Base-by-base conservation (phyloP, 2,329 filamentous ascomycete genomes). In the Rasamsonia emersonii region DNA sequence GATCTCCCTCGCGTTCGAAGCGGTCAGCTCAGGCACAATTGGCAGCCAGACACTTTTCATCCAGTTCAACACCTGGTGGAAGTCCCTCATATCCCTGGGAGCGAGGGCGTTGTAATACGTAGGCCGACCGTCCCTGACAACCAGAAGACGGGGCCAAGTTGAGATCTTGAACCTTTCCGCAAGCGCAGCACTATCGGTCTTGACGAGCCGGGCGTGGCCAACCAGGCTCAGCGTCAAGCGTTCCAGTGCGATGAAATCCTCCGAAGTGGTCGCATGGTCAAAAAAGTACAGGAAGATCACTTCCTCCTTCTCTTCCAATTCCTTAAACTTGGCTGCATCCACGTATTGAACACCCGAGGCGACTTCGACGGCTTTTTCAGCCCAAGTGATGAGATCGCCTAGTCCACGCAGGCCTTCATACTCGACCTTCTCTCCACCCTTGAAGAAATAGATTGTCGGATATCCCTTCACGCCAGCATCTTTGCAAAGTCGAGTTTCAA, bases 251-350 rank as follows among this genome's bases (percentile, higher is more conserved):
- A 73, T 70, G 51, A 98, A 94, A 53, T 98, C 91, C 61, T 98
- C 91, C 25, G 71, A 79, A 0, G 86, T 93, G 2, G 89, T 95
- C 9, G 91, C 91, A 46, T 93, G 79, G 54, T 98, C 91, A 60
- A 95, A 98, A 60, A 96, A 93, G 65, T 96, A 98, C 44, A 94
- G 65, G 59, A 98, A 98, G 33, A 96, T 81, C 40, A 98, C 91
- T 39, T 96, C 88, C 49, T 96, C 86, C 41, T 82, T 89, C 66
- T 91, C 74, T 58, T 98, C 89, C 48, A 98, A 67, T 40, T 79
- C 78, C 55, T 82, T 79, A 51, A 98, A 86, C 3, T 73, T 68
- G 15, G 70, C 73, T 7, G 79, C 78, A 50, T 88, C 77, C 8
- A 98, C 82, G 47, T 96, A 82, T 37, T 75, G 75, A 17, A 98